phyloP scores from a whole-genome alignment of 176 grass and related monocot species.

The Zizania latifolia region DNA sequence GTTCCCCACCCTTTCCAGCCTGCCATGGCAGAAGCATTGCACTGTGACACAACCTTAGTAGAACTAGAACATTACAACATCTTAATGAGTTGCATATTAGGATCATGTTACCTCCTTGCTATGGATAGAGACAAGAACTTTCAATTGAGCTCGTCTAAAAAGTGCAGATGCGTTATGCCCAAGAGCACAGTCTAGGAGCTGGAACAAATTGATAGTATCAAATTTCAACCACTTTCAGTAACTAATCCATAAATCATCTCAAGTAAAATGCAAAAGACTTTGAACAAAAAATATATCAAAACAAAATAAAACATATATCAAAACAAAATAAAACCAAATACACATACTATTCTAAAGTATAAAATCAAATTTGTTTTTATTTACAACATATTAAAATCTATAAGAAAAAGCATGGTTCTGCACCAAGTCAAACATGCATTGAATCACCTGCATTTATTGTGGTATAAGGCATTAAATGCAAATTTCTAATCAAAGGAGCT shows the following conservation, averaged over 20 bases:
- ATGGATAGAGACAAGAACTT: constrained; percentile 97
- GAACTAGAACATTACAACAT: constrained; percentile 1
- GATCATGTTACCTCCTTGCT: constrained; percentile 82
- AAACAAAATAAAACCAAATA: neutral
- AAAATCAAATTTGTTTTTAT: constrained; percentile 19
- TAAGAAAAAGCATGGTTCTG: neutral
- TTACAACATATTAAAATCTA: neutral
- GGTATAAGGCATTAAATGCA: constrained; percentile 19
- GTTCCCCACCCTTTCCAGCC: constrained; percentile 98
- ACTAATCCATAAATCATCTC: constrained; percentile 1
- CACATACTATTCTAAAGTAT: constrained; percentile 13
- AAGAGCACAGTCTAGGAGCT: constrained; percentile 97
- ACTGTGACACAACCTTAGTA: constrained; percentile 1
- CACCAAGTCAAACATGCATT: constrained; percentile 13
- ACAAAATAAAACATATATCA: neutral
- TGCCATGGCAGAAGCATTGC: constrained; percentile 37
- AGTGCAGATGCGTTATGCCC: constrained; percentile 98
- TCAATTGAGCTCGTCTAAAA: constrained; percentile 97
- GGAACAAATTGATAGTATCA: constrained; percentile 7
- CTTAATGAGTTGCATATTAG: constrained; percentile 3
- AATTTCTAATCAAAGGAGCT: constrained; percentile 1
- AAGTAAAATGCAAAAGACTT: constrained; percentile 17
- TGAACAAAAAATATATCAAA: neutral
- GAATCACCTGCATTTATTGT: constrained; percentile 2
- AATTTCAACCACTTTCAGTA: constrained; percentile 32